These are phyloP conservation scores for Trypanosoma conorhini DNA, from an alignment of 208 protist genomes.

Conservation along the genomic window DNA sequence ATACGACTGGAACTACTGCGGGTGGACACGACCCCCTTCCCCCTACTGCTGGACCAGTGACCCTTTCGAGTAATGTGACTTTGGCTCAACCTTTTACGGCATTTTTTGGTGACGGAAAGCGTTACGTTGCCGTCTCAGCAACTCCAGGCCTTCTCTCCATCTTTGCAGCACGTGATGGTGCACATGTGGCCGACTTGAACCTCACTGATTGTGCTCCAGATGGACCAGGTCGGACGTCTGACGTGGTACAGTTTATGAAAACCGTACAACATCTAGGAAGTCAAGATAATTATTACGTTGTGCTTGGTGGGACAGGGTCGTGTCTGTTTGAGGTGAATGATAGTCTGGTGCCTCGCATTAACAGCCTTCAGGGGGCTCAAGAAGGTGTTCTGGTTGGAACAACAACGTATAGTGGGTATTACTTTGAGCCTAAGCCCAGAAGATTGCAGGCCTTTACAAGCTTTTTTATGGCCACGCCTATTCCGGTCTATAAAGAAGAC, in stretches of 20 bases:
- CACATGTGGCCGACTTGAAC: slow-evolving; percentile 8
- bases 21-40: slow-evolving; percentile 6
- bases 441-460: slow-evolving; percentile 15
- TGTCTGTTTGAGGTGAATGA: slow-evolving; percentile 29
- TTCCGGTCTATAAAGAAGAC: neutral
- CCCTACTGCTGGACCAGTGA: neutral
- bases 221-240: neutral
- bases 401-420: slow-evolving; percentile 18
- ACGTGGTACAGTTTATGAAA: slow-evolving; percentile 9
- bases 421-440: neutral
- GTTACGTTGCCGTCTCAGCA: slow-evolving; percentile 6
- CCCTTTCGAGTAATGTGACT: neutral
- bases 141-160: slow-evolving; percentile 7
- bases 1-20: neutral
- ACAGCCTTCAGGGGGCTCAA: neutral
- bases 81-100: slow-evolving; percentile 2
- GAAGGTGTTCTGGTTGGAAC: slow-evolving; percentile 4
- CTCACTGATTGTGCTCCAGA: slow-evolving; percentile 1
- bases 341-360: slow-evolving; percentile 13
- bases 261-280: slow-evolving; percentile 16
- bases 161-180: slow-evolving; percentile 6
- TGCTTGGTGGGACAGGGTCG: slow-evolving; percentile 14
- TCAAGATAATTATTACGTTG: slow-evolving; percentile 21
- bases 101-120: slow-evolving; percentile 25
- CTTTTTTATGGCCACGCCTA: neutral